phyloP scores from a whole-genome alignment of 2,329 filamentous ascomycete genomes.

The Trichoderma endophyticum region DNA sequence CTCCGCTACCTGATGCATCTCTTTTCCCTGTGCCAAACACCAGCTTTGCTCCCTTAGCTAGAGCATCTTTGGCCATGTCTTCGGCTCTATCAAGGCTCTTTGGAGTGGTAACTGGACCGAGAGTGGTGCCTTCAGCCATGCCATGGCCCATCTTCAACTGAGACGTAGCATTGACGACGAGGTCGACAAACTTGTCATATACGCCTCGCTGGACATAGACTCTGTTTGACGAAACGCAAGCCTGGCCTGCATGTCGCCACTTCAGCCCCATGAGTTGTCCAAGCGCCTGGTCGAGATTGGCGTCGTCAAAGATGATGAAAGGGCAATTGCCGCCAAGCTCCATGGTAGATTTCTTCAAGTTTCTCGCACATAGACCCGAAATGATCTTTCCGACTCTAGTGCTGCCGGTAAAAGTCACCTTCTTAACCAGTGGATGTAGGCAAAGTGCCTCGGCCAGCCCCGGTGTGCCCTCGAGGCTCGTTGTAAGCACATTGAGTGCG shows the following conservation, averaged over 20 bases:
- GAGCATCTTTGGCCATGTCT: slow-evolving; percentile 57
- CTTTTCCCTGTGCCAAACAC: slow-evolving; percentile 55
- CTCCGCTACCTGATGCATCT: slow-evolving; percentile 38
- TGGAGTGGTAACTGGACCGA: slow-evolving; percentile 37
- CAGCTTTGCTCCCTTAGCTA: slow-evolving; percentile 56
- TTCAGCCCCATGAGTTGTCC: slow-evolving; percentile 60
- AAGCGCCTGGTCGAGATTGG: slow-evolving; percentile 64
- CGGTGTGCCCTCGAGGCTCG: slow-evolving; percentile 44
- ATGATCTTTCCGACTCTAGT: slow-evolving; percentile 67
- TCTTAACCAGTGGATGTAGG: slow-evolving; percentile 47
- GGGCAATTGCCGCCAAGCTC: slow-evolving; percentile 70
- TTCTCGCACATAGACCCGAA: slow-evolving; percentile 55
- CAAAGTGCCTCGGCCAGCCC: slow-evolving; percentile 45
- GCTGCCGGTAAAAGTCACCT: slow-evolving; percentile 75
- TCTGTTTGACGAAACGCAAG: slow-evolving; percentile 63
- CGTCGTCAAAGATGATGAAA: slow-evolving; percentile 64
- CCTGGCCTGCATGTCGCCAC: slow-evolving; percentile 71
- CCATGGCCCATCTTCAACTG: slow-evolving; percentile 61
- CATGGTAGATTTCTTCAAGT: slow-evolving; percentile 64
- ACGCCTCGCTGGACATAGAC: slow-evolving; percentile 59
- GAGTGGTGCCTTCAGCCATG: slow-evolving; percentile 36
- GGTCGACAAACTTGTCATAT: slow-evolving; percentile 57
- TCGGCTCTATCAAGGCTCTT: slow-evolving; percentile 35
- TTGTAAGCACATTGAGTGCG: slow-evolving; percentile 55
- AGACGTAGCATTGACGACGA: slow-evolving; percentile 50